Percentiles rank a stretch among this genome's conserved stretches.
These are phyloP conservation scores for Darksidea phi DNA, from an alignment of 495 filamentous ascomycete species.

Conservation along the genomic window DNA sequence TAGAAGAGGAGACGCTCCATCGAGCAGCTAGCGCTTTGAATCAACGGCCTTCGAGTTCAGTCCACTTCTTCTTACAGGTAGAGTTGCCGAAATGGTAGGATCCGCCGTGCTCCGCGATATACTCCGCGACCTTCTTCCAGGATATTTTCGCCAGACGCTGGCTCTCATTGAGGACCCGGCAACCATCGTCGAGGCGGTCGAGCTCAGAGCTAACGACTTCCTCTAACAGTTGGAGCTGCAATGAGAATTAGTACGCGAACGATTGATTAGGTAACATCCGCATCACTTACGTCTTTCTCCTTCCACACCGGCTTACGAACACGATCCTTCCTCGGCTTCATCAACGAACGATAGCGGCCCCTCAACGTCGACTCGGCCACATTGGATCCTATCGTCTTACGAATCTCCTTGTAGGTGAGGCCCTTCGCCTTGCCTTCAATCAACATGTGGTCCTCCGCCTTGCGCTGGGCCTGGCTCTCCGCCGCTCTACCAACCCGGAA, in stretches of 20 bases:
- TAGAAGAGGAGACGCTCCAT: too few relatives aligned
- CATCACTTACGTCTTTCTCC: constrained; percentile 68
- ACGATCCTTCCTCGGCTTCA: constrained; percentile 70
- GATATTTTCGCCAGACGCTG: constrained; percentile 55
- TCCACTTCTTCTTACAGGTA: constrained; percentile 84
- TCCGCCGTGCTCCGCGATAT: constrained; percentile 68
- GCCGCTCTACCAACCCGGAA: neutral
- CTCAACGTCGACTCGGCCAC: constrained; percentile 88
- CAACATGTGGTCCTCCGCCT: constrained; percentile 58
- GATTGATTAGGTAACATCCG: neutral
- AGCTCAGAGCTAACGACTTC: constrained; percentile 20
- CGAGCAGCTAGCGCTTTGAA: too few relatives aligned
- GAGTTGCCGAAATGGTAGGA: constrained; percentile 83
- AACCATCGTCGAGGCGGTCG: constrained; percentile 15
- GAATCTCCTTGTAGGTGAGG: constrained; percentile 79
- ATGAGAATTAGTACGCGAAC: constrained; percentile 1
- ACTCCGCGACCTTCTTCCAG: constrained; percentile 79
- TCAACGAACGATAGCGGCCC: constrained; percentile 74
- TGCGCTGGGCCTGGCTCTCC: constrained; percentile 8
- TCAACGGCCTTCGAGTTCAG: neutral
- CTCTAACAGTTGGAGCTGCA: constrained; percentile 25
- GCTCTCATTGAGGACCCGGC: constrained; percentile 18
- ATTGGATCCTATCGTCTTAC: constrained; percentile 58
- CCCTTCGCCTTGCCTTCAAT: constrained; percentile 63
- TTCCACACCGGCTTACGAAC: constrained; percentile 79